Evolutionary conservation across 306 rosid species (phyloP), one percentile per base, ranked within the genome.

Genomic region (Canavalia ensiformis): DNA sequence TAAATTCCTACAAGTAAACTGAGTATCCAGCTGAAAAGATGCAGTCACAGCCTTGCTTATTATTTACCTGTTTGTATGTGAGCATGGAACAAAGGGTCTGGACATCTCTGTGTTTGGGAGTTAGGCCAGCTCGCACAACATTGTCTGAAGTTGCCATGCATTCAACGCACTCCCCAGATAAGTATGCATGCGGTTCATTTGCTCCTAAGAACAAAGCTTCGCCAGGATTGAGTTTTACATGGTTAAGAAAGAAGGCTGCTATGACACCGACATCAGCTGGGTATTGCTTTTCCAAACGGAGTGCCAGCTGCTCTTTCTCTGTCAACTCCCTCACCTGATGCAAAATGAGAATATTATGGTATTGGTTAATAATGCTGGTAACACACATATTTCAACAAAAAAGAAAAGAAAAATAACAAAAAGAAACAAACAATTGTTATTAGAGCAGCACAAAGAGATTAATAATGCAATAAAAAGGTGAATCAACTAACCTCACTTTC

Each of bases 101-200:
- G 52, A 95, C 98, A 80, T 95, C 99, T 29, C 90, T 90, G 75
- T 78, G 77, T 87, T 95, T 95, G 60, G 99, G 98, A 71, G 99
- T 93, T 42, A 95, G 90, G 68, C 99, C 99, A 10, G 99, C 99
- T 52, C 99, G 90, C 29, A 95, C 97, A 49, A 95, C 99, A 58
- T 95, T 95, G 88, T 95, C 99, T 1, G 99, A 93, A 77, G 99
- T 93, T 31, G 99, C 99, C 99, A 95, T 95, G 84, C 99, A 95
- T 74, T 95, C 98, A 18, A 95, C 8, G 63, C 96, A 93, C 70
- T 90, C 98, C 1, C 99, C 99, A 0, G 79, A 85, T 68, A 93
- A 68, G 80, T 95, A 95, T 39, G 99, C 97, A 76, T 95, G 99
- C 0, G 97, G 99, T 80, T 93, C 99, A 31, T 95, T 93, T 71